Percentiles rank a stretch among this genome's conserved stretches.
phyloP scores from a whole-genome alignment of 169 alveolate species.

The Plasmodium malariae region DNA sequence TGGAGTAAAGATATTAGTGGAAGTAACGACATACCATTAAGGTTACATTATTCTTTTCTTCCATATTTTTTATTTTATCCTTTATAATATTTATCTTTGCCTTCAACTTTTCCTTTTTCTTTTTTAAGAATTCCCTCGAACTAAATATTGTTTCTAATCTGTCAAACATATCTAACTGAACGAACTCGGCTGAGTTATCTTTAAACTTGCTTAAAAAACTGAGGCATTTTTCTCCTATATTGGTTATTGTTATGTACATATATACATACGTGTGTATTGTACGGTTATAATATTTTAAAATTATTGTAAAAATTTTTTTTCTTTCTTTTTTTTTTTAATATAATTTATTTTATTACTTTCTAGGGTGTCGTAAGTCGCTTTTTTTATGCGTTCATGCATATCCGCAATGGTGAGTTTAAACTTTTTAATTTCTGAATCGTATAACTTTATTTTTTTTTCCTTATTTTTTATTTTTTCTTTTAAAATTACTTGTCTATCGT shows the following conservation, averaged over 20 bases:
- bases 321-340: background rate
- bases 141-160: conserved; percentile 73
- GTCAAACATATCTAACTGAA: conserved; percentile 69
- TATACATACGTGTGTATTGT: background rate
- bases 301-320: no score
- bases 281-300: background rate
- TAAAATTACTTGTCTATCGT: conserved; percentile 61
- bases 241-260: background rate
- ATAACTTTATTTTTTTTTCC: conserved; percentile 62
- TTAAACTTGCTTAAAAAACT: conserved; percentile 59
- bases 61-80: conserved; percentile 55
- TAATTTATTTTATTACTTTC: conserved; percentile 49
- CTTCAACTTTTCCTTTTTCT: conserved; percentile 47
- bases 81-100: conserved; percentile 56
- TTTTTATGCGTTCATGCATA: conserved; percentile 64
- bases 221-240: conserved; percentile 61
- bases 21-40: conserved; percentile 23
- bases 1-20: no score
- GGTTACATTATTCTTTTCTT: conserved; percentile 41
- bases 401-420: conserved; percentile 40
- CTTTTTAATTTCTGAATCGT: conserved; percentile 57
- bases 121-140: conserved; percentile 64
- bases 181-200: conserved; percentile 58
- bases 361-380: conserved; percentile 35
- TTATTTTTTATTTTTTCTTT: conserved; percentile 66